Evolutionary conservation across 805 yeast genomes (phyloP).

Genomic region (Candida dajiaensis): DNA sequence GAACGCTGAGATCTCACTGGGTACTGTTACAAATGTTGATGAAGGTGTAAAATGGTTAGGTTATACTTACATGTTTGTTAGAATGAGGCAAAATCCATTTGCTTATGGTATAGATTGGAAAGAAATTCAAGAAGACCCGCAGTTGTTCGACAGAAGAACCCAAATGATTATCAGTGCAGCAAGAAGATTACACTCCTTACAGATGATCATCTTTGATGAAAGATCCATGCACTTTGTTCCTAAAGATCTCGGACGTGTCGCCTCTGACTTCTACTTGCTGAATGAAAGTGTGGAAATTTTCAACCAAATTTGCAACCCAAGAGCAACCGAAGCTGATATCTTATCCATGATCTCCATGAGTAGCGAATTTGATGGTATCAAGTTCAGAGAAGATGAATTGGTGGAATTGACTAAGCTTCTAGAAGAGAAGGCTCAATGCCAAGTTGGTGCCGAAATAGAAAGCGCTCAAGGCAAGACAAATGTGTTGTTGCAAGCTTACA

Average conservation of each 20-base stretch:
- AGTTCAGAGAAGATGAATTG: conserved; percentile 82
- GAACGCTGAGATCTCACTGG: conserved; percentile 94
- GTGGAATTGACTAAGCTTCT: conserved; percentile 59
- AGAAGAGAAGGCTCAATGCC: conserved; percentile 66
- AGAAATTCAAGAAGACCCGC: conserved; percentile 78
- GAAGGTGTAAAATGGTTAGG: conserved; percentile 99
- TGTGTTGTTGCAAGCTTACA: conserved; percentile 78
- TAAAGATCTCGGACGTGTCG: conserved; percentile 89
- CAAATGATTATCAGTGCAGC: conserved; percentile 79
- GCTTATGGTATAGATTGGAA: conserved; percentile 88
- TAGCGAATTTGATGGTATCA: conserved; percentile 87
- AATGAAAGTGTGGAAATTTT: conserved; percentile 85
- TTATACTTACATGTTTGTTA: conserved; percentile 85
- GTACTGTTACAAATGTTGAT: conserved; percentile 89
- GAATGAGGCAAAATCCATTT: conserved; percentile 93
- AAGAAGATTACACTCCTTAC: conserved; percentile 71
- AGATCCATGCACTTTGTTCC: conserved; percentile 70
- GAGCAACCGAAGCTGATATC: conserved; percentile 89
- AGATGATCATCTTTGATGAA: conserved; percentile 93
- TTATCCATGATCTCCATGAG: conserved; percentile 86
- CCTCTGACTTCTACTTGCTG: conserved; percentile 86
- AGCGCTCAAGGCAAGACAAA: conserved; percentile 84
- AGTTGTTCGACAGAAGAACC: conserved; percentile 64
- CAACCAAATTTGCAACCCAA: conserved; percentile 76
- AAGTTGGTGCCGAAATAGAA: conserved; percentile 71